Evolutionary conservation across 2,329 filamentous ascomycete species (phyloP).

Genomic region (Pseudocercospora crystallina): DNA sequence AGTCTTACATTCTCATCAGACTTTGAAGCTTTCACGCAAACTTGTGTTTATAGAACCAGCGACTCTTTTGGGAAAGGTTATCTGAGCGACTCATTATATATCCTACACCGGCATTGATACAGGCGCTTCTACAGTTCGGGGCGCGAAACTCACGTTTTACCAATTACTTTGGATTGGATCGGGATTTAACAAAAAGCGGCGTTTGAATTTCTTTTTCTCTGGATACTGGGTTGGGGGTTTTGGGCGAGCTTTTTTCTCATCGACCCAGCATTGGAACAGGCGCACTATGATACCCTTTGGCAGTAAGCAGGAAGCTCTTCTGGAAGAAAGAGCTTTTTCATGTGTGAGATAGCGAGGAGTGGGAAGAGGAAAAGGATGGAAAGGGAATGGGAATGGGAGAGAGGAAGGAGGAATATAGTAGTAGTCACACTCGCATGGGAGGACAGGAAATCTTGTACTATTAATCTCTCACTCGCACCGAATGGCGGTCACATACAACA

Average conservation of each 20-base stretch:
- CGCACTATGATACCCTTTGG: conserved; percentile 28
- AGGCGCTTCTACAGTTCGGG: conserved; percentile 9
- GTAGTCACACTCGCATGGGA: too few relatives aligned
- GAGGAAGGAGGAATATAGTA: neutral
- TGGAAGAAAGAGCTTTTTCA: neutral
- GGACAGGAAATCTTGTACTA: too few relatives aligned
- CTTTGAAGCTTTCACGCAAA: conserved; percentile 5
- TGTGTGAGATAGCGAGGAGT: conserved; percentile 1
- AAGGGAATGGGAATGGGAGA: neutral
- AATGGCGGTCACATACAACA: too few relatives aligned
- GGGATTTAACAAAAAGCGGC: conserved; percentile 4
- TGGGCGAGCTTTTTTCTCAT: conserved; percentile 14
- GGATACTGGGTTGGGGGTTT: neutral
- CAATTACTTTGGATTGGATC: conserved; percentile 14
- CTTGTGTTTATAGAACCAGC: conserved; percentile 11
- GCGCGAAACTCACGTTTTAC: conserved; percentile 2
- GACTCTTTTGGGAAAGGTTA: conserved; percentile 15
- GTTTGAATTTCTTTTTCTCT: neutral
- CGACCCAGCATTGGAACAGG: conserved; percentile 25
- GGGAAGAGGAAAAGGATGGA: neutral
- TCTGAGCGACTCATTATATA: conserved; percentile 22
- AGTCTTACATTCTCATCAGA: too few relatives aligned
- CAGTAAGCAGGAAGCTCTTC: conserved; percentile 7
- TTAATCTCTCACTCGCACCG: too few relatives aligned
- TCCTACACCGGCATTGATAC: conserved; percentile 11